Evolutionary conservation across 2,329 filamentous ascomycete species (phyloP), one percentile per base, ranked within the genome.

Genomic region (Orbilia oligospora): DNA sequence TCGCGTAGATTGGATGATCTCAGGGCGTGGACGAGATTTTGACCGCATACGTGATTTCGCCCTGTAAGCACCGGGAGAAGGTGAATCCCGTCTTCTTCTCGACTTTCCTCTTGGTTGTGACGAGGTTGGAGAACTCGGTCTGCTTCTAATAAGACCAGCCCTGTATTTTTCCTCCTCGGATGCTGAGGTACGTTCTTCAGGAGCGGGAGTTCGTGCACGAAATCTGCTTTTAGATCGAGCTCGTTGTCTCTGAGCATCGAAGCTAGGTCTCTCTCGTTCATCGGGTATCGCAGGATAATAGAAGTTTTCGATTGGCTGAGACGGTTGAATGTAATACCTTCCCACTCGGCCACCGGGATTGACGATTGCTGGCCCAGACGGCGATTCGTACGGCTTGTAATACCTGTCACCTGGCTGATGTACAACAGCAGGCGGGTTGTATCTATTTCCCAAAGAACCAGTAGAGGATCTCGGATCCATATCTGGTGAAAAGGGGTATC

Each of bases 41-140:
- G 75, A 78, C 38, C 75, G 68, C 55, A 63, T 69, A 27, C 68
- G 68, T 3, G 75, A 78, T 27, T 69, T 78, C 1, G 75, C 66
- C 30, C 75, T 41, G 36, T 72, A 78, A 9, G 36, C 30, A 8
- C 27, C 75, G 0, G 75, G 75, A 0, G 68, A 72, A 5, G 53
- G 75, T 10, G 75, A 78, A 33, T 65, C 67, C 14, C 66, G 63
- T 51, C 75, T 53, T 48, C 53, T 64, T 16, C 75, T 64, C 14
- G 75, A 78, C 44, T 78, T 78, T 0, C 30, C 75, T 4, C 75
- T 64, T 30, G 33, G 69, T 24, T 65, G 68, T 0, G 51, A 65
- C 18, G 75, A 70, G 16, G 73, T 68, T 20, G 61, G 73, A 4
- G 73, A 77, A 27, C 48, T 46, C 1, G 67, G 73, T 8, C 73